phyloP scores from a whole-genome alignment of 352 stramenopile species.

The Pythium volutum region DNA sequence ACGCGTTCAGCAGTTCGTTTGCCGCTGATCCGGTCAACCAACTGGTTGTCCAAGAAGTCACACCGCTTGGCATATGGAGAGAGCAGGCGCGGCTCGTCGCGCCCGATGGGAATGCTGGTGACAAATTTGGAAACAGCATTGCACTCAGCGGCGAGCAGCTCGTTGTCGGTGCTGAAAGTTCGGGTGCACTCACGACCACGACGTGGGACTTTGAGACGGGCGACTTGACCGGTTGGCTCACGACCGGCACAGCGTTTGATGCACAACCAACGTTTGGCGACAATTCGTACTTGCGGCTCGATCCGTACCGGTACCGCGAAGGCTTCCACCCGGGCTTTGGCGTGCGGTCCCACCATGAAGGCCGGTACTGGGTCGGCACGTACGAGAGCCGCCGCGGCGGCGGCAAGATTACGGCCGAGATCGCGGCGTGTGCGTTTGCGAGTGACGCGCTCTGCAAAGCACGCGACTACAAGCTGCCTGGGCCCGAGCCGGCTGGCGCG shows the following conservation, averaged over 20 bases:
- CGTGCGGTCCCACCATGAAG: conserved; percentile 60
- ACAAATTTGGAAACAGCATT: conserved; percentile 75
- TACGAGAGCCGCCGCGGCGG: conserved; percentile 88
- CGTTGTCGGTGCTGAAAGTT: conserved; percentile 67
- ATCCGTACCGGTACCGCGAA: conserved; percentile 54
- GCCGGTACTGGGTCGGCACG: conserved; percentile 94
- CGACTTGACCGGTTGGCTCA: conserved; percentile 91
- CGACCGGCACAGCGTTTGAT: conserved; percentile 92
- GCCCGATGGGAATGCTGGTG: conserved; percentile 67
- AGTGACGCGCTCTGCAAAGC: conserved; percentile 61
- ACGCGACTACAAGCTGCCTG: conserved; percentile 77
- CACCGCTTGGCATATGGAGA: conserved; percentile 55
- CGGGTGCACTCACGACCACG: conserved; percentile 73
- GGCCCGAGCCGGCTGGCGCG: conserved; percentile 55
- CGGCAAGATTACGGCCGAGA: conserved; percentile 45
- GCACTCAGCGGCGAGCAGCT: conserved; percentile 75
- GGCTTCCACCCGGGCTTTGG: conserved; percentile 33
- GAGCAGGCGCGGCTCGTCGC: conserved; percentile 56
- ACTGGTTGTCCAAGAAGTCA: conserved; percentile 48
- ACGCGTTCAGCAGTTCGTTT: conserved; percentile 69
- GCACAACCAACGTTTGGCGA: conserved; percentile 95
- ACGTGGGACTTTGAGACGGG: conserved; percentile 98
- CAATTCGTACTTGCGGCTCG: conserved; percentile 86
- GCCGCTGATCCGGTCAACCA: conserved; percentile 50
- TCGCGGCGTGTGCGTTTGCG: conserved; percentile 61